These are phyloP conservation scores for Vitis rotundifolia DNA, from an alignment of 164 flowering plant species.

Conservation along the genomic window DNA sequence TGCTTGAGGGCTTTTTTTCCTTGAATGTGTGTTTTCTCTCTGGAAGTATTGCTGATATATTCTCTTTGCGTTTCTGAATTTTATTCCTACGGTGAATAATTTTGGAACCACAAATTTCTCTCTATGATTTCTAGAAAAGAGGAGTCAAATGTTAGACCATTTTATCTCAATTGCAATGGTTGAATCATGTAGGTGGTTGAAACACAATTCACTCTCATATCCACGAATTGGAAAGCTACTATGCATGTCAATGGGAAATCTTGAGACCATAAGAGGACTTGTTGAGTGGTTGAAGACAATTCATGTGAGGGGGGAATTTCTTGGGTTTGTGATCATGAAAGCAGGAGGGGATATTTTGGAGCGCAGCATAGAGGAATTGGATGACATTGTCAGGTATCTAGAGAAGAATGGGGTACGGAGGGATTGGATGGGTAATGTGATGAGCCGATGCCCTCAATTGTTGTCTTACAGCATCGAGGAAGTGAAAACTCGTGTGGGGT, in stretches of 20 bases:
- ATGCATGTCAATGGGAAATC: constrained; percentile 63
- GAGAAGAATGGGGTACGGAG: constrained; percentile 77
- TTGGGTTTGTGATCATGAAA: constrained; percentile 58
- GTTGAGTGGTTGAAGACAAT: constrained; percentile 74
- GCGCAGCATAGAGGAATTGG: constrained; percentile 57
- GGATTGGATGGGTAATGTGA: constrained; percentile 88
- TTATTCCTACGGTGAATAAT: no score
- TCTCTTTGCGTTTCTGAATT: no score
- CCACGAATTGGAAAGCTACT: constrained; percentile 82
- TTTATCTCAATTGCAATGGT: constrained; percentile 10
- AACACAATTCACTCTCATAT: constrained; percentile 79
- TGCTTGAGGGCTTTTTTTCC: no score
- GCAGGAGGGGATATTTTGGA: constrained; percentile 54
- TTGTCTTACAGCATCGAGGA: constrained; percentile 67
- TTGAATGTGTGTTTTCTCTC: no score
- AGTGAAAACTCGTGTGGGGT: constrained; percentile 58
- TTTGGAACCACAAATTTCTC: not conserved
- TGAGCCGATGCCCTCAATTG: constrained; percentile 72
- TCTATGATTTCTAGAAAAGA: not conserved
- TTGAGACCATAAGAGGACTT: constrained; percentile 42
- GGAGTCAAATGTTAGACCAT: not conserved
- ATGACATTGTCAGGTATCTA: constrained; percentile 61
- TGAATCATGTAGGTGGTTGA: constrained; percentile 77
- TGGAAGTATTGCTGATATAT: not conserved
- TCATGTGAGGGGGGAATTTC: constrained; percentile 66